A percentile compares a stretch with the other conserved stretches of the same genome.
These are phyloP conservation scores for Castanea crenata DNA, from an alignment of 306 rosid species.

Conservation along the genomic window DNA sequence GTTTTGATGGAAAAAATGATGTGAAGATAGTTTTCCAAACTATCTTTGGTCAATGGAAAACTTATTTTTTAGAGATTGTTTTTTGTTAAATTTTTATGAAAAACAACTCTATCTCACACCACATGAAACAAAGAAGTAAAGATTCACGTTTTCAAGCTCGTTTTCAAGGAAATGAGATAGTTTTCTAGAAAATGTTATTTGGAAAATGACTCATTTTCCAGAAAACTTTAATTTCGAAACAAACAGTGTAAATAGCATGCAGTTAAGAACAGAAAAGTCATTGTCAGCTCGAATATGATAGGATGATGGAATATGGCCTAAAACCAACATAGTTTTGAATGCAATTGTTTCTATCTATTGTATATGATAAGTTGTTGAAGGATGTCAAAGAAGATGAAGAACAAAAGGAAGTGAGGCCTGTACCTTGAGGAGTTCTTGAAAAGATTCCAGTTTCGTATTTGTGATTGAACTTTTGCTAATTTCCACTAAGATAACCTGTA, in stretches of 20 bases:
- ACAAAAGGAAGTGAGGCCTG: background rate
- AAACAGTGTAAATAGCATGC: background rate
- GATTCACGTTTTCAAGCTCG: no score
- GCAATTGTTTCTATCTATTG: background rate
- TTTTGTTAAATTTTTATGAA: no score
- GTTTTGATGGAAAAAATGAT: no score
- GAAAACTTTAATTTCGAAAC: no score
- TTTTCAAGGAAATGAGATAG: no score
- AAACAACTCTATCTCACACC: no score
- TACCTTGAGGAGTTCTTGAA: slow-evolving; percentile 60
- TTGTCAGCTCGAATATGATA: background rate
- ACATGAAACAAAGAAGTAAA: no score
- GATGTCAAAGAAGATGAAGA: slow-evolving; percentile 3
- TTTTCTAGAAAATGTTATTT: no score
- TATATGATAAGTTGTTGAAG: slow-evolving; percentile 1
- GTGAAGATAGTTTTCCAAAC: no score
- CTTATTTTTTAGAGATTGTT: no score
- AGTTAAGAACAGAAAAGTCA: background rate
- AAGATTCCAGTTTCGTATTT: slow-evolving; percentile 41
- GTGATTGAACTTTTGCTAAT: slow-evolving; percentile 29
- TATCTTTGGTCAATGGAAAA: no score
- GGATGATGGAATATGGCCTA: background rate
- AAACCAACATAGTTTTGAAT: background rate
- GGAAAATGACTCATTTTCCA: no score
- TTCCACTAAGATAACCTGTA: slow-evolving; percentile 67